phyloP scores from a whole-genome alignment of 2,329 filamentous ascomycete genomes.

The Aspergillus pseudoterreus region DNA sequence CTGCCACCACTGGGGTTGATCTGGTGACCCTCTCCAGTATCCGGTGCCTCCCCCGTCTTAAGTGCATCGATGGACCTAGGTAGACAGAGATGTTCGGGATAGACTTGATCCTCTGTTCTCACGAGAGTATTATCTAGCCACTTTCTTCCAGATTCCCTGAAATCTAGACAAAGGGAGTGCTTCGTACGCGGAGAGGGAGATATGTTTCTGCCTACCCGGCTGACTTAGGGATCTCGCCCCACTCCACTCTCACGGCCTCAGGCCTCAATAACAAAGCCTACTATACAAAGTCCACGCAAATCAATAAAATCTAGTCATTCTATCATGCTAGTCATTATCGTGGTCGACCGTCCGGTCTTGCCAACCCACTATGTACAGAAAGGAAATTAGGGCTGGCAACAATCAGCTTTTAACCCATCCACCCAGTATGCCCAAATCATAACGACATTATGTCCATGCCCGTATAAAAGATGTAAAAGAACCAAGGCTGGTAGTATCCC shows the following conservation, averaged over 20 bases:
- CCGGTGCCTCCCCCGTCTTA: no score
- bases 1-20: not conserved
- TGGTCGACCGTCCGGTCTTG: slow-evolving; percentile 5
- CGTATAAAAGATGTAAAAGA: not conserved
- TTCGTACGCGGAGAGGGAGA: not conserved
- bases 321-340: slow-evolving; percentile 20
- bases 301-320: slow-evolving; percentile 9
- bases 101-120: no score
- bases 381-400: slow-evolving; percentile 5
- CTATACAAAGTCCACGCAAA: not conserved
- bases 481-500: slow-evolving; percentile 16
- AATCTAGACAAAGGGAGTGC: not conserved
- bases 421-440: slow-evolving; percentile 10
- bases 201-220: not conserved
- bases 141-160: no score
- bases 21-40: not conserved
- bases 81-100: no score
- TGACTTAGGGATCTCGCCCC: not conserved
- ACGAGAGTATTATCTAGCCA: no score
- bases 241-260: not conserved
- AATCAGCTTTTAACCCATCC: slow-evolving; percentile 9
- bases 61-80: no score
- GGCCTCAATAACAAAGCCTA: not conserved
- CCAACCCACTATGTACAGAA: slow-evolving; percentile 17
- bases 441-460: slow-evolving; percentile 13